A percentile compares a stretch with the other conserved stretches of the same genome.
Evolutionary conservation across 2,329 filamentous ascomycete genomes (phyloP).

Genomic region (Claviceps paspali): DNA sequence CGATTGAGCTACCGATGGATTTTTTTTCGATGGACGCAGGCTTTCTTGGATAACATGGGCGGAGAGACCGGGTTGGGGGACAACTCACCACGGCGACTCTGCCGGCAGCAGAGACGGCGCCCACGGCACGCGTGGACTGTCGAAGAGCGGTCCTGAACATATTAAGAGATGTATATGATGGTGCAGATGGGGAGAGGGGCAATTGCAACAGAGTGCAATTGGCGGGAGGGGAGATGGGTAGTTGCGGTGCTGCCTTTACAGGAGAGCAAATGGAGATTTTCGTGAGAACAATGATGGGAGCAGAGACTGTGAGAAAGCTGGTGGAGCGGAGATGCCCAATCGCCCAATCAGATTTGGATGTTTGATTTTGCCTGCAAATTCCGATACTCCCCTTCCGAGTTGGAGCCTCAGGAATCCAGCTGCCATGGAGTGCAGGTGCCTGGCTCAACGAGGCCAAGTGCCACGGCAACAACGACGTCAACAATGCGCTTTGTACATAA

Average conservation of each 20-base stretch:
- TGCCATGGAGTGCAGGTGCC: background rate
- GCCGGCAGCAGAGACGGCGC: constrained; percentile 81
- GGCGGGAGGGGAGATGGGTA: constrained; percentile 45
- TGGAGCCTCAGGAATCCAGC: constrained; percentile 7
- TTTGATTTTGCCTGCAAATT: constrained; percentile 24
- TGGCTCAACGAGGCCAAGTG: background rate
- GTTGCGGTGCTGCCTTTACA: constrained; percentile 32
- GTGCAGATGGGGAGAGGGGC: constrained; percentile 37
- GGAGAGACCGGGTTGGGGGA: constrained; percentile 25
- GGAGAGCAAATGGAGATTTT: constrained; percentile 31
- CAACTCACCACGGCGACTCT: constrained; percentile 88
- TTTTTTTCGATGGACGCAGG: constrained; percentile 18
- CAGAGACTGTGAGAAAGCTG: constrained; percentile 27
- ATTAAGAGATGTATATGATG: constrained; percentile 36
- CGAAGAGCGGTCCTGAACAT: constrained; percentile 99
- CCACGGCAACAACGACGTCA: background rate
- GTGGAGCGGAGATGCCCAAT: constrained; percentile 21
- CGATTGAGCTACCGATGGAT: constrained; percentile 21
- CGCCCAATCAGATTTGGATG: constrained; percentile 20
- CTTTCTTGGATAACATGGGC: constrained; percentile 29
- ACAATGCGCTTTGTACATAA: no score
- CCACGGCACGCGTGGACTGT: constrained; percentile 89
- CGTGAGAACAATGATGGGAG: constrained; percentile 24
- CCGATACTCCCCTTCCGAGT: constrained; percentile 19
- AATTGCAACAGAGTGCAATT: constrained; percentile 51